Base-by-base conservation (phyloP, 2,329 filamentous ascomycete genomes). In the Aureobasidium sp. region DNA sequence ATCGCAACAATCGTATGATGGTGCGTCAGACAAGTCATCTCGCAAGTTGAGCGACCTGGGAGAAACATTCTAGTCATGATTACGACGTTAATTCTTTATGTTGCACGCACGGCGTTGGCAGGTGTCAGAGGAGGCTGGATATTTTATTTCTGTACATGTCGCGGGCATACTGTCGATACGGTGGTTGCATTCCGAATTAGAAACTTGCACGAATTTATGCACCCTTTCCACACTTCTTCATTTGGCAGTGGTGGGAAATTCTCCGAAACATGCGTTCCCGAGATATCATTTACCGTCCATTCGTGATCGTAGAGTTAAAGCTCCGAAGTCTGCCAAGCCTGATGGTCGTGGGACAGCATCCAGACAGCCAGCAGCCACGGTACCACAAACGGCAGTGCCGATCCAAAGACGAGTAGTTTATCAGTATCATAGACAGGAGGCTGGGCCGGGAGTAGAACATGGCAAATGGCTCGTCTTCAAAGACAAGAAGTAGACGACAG, bases 21-120 rank as follows among this genome's bases (percentile, higher is more conserved):
- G 21, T 21, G 21, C 21, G 21, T 21, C 59, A 16, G 42, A 59
- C 53, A 61, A 64, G 49, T 57, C 47, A 34, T 53, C 59, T 48
- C 60, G 61, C 44, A 65, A 66, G 58, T 64, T 66, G 64, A 69
- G 66, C 29, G 71, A 72, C 63, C 59, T 73, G 45, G 71, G 71
- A n/a, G 72, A 73, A 66, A 73, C 72, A 55, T 73, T 60, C 53
- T 65, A 59, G 42, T 62, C 47, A 47, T 47, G 42, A 32, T 57
- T 59, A 59, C 44, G 44, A 41, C 15, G 34, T 45, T 50, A 15
- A 27, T 29, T 16, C 2, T 32, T 36, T 4, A 45, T 30, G 39
- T 11, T 37, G 34, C 55, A 21, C 21, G 21, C 21, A 59, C 10
- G 34, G 16, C 16, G 36, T 59, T 45, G 54, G 32, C 21, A 42